Conservation (phyloP, 176 grass and related monocot genomes). For the Carex scoparia region DNA sequence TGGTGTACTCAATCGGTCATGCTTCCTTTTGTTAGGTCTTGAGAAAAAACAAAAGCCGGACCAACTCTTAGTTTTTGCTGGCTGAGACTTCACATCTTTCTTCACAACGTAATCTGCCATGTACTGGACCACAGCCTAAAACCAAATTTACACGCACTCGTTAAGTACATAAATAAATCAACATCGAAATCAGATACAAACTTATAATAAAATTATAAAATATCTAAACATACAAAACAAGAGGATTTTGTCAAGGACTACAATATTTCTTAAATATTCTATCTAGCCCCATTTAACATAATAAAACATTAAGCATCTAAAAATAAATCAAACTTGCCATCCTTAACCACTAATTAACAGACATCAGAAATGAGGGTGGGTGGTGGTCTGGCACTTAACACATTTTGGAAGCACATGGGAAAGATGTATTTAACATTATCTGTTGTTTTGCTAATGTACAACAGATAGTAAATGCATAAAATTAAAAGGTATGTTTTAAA, state of each 20-base stretch:
- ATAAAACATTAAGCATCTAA: constrained; percentile 7
- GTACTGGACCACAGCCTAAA: constrained; percentile 79
- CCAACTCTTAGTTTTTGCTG: constrained; percentile 69
- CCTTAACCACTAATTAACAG: background rate
- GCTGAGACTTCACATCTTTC: constrained; percentile 49
- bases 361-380: background rate
- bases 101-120: constrained; percentile 61
- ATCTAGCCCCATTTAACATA: background rate
- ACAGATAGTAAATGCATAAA: background rate
- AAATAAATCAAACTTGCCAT: background rate
- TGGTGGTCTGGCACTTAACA: background rate
- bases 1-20: constrained; percentile 45
- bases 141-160: background rate
- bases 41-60: constrained; percentile 77
- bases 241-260: background rate
- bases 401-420: background rate
- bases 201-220: constrained; percentile 21
- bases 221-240: background rate
- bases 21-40: constrained; percentile 95
- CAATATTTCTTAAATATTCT: background rate
- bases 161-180: constrained; percentile 4
- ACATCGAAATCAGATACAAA: constrained; percentile 6
- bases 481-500: background rate
- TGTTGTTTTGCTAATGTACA: background rate
- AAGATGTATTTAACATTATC: background rate